Percentiles rank a stretch among this genome's conserved stretches.
Conservation (phyloP, 1,284 basidiomycete species). For the Papiliotrema terrestris region DNA sequence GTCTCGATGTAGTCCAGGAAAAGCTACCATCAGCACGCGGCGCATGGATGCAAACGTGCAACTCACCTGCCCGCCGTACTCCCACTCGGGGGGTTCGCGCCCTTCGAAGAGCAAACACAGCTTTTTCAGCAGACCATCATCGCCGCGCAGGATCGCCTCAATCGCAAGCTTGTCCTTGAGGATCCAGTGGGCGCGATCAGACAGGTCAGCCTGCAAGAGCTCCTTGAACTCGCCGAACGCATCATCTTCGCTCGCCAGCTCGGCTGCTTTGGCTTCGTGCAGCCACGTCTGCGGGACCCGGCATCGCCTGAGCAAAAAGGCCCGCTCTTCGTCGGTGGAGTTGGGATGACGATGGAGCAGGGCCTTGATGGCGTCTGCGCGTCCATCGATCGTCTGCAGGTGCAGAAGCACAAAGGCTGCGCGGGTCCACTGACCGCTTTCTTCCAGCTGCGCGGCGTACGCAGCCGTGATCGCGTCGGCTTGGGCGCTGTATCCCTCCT, state of each 20-base stretch:
- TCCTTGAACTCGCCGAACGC: conserved; percentile 74
- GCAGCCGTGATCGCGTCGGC: conserved; percentile 78
- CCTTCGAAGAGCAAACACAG: conserved; percentile 68
- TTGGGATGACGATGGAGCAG: conserved; percentile 71
- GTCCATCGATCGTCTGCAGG: conserved; percentile 69
- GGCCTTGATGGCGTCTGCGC: conserved; percentile 75
- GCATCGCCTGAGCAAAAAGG: conserved; percentile 70
- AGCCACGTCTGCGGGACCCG: conserved; percentile 83
- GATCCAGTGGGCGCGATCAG: conserved; percentile 73
- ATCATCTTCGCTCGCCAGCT: conserved; percentile 51
- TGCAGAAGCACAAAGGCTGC: conserved; percentile 87
- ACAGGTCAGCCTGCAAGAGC: conserved; percentile 67
- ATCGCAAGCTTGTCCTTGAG: conserved; percentile 81
- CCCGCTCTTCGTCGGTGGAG: conserved; percentile 64
- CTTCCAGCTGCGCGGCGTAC: conserved; percentile 86
- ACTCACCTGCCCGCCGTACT: conserved; percentile 70
- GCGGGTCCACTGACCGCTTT: conserved; percentile 74
- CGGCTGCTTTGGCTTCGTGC: conserved; percentile 65
- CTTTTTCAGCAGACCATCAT: conserved; percentile 67
- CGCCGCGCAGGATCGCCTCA: conserved; percentile 78
- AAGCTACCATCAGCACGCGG: conserved; percentile 17
- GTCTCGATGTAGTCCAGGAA: conserved; percentile 42
- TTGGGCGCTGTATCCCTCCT: conserved; percentile 66
- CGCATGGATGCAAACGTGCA: not conserved
- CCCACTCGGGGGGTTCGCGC: conserved; percentile 67